Conservation (phyloP, 495 filamentous ascomycete genomes). For the Podospora comata region DNA sequence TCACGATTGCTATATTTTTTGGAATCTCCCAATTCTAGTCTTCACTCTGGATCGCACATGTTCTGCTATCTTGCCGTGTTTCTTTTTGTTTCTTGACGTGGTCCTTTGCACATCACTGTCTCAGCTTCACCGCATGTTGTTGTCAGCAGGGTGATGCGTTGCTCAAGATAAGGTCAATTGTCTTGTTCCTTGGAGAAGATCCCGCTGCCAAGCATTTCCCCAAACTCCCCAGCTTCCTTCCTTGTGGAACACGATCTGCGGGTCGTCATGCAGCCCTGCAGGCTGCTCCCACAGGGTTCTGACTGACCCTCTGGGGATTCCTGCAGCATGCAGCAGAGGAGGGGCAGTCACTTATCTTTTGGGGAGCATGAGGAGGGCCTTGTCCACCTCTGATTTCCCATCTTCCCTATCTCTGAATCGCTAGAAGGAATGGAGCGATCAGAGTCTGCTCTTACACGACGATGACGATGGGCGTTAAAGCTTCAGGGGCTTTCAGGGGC, state of each 20-base stretch:
- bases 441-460: neutral
- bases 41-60: neutral
- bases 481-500: neutral
- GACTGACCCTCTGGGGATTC: neutral
- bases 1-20: no score
- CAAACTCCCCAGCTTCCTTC: neutral
- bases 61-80: neutral
- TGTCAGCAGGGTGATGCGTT: neutral
- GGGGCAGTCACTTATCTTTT: neutral
- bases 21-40: neutral
- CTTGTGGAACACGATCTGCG: neutral
- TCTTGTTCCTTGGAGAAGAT: neutral
- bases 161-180: neutral
- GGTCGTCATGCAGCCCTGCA: no score
- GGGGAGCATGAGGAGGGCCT: neutral
- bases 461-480: neutral
- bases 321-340: neutral
- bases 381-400: neutral
- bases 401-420: neutral
- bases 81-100: neutral
- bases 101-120: neutral
- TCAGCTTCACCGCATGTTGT: slow-evolving; percentile 6
- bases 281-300: no score
- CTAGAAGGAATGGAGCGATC: neutral
- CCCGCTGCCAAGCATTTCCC: slow-evolving; percentile 2